Evolutionary conservation across 768 basidiomycete species (phyloP), one percentile per base, ranked within the genome.

Genomic region (Collybiopsis confluens): DNA sequence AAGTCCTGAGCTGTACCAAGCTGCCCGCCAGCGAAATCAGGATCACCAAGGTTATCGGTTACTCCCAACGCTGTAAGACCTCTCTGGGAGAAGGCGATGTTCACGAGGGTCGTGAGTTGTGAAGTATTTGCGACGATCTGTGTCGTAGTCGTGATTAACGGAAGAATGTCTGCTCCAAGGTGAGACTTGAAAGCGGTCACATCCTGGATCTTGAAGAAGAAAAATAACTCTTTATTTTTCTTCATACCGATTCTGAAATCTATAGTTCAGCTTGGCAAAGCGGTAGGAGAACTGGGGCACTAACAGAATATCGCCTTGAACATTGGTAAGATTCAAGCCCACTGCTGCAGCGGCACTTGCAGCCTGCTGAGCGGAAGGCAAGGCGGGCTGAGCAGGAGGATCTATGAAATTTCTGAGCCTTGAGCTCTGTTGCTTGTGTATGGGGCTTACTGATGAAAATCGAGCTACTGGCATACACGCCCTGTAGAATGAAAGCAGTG

Each of bases 161-260:
- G 57, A 10, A 57, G 24, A 21, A 65, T 65, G 20, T 58, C 41
- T 2, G 58, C 55, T 0, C 51, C 42, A 13, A 65, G 53, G 35
- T 58, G 49, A 1, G 51, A 8, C 47, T 62, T 63, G 58, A 65
- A 65, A 3, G 45, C 57, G 8, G 54, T 53, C 9, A 61, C 49
- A 35, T 65, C 50, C 3, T 48, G 41, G 9, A 65, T 57, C 5
- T 35, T 30, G 45, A 63, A 63, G 58, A 65, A 65, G 43, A 58
- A 61, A 54, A 65, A 65, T 0, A 62, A 58, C 51, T 65, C 64
- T 20, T 52, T 56, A 21, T 58, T 58, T 56, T 65, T 65, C n/a
- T 45, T 38, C 62, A 62, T 62, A 16, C 64, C 64, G 9, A 54
- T 48, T 15, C 55, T 56, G 13, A 2, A 36, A 38, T 20, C 30